Base-by-base conservation (phyloP, 768 basidiomycete genomes). In the Gloeophyllum trabeum region DNA sequence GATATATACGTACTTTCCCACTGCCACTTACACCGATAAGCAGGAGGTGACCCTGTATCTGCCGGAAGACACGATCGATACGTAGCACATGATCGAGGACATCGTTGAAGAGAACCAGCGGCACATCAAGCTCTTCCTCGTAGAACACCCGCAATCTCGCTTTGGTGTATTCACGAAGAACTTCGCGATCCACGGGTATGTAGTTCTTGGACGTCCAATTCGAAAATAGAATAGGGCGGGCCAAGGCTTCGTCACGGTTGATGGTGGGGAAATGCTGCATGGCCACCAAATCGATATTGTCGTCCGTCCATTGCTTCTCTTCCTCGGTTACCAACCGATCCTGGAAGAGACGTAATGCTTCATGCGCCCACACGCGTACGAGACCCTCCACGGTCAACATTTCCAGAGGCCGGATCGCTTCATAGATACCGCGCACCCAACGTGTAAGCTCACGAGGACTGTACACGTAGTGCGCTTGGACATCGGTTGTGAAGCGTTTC, bases 161-260 rank as follows among this genome's bases (percentile, higher is more conserved):
- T 62, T 97, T 97, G 18, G 90, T 93, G 59, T 93, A 97, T 52
- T 98, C 96, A 36, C 96, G 79, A 7, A 99, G 76, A 24, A 76
- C 70, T 52, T 96, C 94, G 39, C 96, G 78, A 47, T 96, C 89
- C 35, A 99, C 94, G 2, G 96, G 82, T 36, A 98, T 79, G 59
- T 98, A 98, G 56, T 97, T 66, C 64, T 93, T 91, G 6, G 94
- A 93, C 1, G 94, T 97, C 96, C 96, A 99, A 60, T 98, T 98
- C 18, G 96, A 98, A 71, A 92, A 99, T 26, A 99, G 65, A 50
- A 99, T 92, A 0, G 96, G 96, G 13, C 96, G 78, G 24, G 50
- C 61, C 21, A 99, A 72, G 1, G 96, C 91, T 55, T 96, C 91
- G 20, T 82, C 79, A 32, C 73, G 73, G 56, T 88, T 79, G 59